Conservation (phyloP, 202 grass and related monocot species). For the Saccharum hybrid region DNA sequence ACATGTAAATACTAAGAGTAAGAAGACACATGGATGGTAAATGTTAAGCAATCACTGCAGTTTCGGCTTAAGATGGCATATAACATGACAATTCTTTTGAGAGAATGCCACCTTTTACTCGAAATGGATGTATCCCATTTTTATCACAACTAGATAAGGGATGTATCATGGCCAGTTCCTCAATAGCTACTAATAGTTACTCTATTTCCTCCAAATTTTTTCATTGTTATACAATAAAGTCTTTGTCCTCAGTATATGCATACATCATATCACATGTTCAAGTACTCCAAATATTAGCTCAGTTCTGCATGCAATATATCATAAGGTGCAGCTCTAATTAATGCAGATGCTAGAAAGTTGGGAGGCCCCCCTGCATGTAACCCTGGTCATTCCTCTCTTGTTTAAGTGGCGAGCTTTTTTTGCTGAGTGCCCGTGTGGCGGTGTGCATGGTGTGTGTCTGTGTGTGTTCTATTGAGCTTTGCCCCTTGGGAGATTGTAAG, state of each 20-base stretch:
- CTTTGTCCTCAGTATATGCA: background rate
- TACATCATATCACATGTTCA: background rate
- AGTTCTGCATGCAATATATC: background rate
- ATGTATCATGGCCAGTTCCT: conserved; percentile 10
- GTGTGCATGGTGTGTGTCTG: background rate
- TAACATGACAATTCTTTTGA: background rate
- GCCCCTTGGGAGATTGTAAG: background rate
- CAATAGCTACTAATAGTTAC: background rate
- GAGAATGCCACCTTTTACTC: background rate
- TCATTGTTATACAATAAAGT: conserved; percentile 12
- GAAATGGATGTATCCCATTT: conserved; percentile 19
- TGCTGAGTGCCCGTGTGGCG: background rate
- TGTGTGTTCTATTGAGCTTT: background rate
- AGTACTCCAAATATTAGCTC: background rate
- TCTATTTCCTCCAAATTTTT: conserved; percentile 18
- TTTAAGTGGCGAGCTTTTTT: background rate
- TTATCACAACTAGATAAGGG: conserved; percentile 4
- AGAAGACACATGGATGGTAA: background rate
- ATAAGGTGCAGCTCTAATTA: background rate
- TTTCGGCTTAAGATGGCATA: background rate
- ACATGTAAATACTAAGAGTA: background rate
- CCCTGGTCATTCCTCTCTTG: background rate
- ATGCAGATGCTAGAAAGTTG: background rate
- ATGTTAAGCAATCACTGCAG: background rate
- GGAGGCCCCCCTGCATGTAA: background rate